A percentile compares a stretch with the other conserved stretches of the same genome.
Conservation (phyloP, 108 stramenopile genomes). For the Licmophora abbreviata region DNA sequence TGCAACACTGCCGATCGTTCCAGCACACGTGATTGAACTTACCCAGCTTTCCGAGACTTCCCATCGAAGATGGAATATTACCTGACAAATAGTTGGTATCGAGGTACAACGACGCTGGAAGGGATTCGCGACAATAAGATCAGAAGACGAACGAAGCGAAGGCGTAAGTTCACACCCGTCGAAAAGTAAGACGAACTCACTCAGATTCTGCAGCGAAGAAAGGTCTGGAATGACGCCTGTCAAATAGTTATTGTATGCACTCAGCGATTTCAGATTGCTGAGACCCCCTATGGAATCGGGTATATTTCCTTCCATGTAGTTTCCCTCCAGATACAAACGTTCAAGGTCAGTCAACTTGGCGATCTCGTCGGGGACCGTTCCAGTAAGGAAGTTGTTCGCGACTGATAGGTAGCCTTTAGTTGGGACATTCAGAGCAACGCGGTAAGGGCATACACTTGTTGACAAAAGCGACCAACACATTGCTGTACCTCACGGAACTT, state of each 20-base stretch:
- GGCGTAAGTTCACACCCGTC: too few species aligned
- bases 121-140: too few species aligned
- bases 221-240: constrained; percentile 21
- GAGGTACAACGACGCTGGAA: constrained; percentile 27
- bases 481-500: too few species aligned
- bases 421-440: not conserved
- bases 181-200: too few species aligned
- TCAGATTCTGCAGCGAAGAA: constrained; percentile 15
- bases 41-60: constrained; percentile 19
- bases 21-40: too few species aligned
- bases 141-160: too few species aligned
- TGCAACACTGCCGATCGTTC: too few species aligned
- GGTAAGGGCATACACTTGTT: not conserved
- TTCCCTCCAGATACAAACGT: constrained; percentile 2
- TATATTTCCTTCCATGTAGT: constrained; percentile 3
- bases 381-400: constrained; percentile 1
- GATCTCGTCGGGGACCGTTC: not conserved
- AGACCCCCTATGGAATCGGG: not conserved
- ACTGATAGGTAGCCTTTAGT: not conserved
- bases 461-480: too few species aligned
- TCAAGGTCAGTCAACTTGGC: not conserved
- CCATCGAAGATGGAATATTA: constrained; percentile 38
- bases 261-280: not conserved
- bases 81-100: constrained; percentile 43
- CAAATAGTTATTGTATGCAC: constrained; percentile 10